Base-by-base conservation (phyloP, 495 filamentous ascomycete species). In the Clohesyomyces aquaticus region DNA sequence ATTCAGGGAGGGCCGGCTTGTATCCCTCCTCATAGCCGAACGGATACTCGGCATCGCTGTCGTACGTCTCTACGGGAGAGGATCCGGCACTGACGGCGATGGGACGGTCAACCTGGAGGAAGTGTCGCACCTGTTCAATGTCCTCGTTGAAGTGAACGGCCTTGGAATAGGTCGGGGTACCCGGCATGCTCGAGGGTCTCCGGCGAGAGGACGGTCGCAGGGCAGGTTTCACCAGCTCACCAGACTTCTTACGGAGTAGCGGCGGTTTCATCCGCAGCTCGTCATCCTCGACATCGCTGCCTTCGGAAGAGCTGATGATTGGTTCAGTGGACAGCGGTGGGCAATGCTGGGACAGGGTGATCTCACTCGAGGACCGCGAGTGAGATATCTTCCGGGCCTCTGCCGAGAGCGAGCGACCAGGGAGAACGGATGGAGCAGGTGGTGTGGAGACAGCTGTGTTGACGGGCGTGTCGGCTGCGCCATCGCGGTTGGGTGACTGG, bases 181-280 rank as follows among this genome's bases (percentile, higher is more conserved):
- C 95, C 6, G 94, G 94, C 91, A 98, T 95, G 75, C 93, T 97
- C 0, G 89, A 96, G 0, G 92, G 93, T 43, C 95, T 87, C 61
- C 91, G 83, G 50, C 85, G 82, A 48, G 87, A 88, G 4, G 90
- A 76, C 25, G 88, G 86, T 51, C 93, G 87, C 42, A 98, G 81
- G 1, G 94, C 96, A 4, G 94, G 96, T 66, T 93, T 87, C 53
- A 98, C 94, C 52, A 98, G 82, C 75, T 98, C 94, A 23, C 94
- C 94, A 41, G 94, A 98, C 81, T 98, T 98, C 81, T 98, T 98
- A 58, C 94, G 86, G 54, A 98, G 86, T 87, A 98, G 91, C 21
- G 85, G 85, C 21, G 91, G 91, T 76, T 90, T 93, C 42, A 75
- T 74, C 66, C 76, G 64, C 65, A 79, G 55, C 32, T 79, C 81